phyloP scores from a whole-genome alignment of 306 rosid species.

The Purshia tridentata region DNA sequence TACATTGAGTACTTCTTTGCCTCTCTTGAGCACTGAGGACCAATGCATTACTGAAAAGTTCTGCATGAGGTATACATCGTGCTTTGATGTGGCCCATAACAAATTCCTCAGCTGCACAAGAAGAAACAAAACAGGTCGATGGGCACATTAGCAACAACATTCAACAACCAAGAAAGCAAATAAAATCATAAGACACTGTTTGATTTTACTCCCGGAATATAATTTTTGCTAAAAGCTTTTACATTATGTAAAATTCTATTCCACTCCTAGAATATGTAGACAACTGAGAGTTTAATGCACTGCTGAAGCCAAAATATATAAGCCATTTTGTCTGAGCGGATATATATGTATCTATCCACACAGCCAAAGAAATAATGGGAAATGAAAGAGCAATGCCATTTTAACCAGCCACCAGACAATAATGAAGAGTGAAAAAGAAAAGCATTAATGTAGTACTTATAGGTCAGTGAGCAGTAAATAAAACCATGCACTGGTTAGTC shows the following conservation, averaged over 20 bases:
- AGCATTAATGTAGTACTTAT: background rate
- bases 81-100: slow-evolving; percentile 94
- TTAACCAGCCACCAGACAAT: background rate
- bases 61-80: slow-evolving; percentile 92
- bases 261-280: background rate
- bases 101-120: slow-evolving; percentile 76
- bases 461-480: background rate
- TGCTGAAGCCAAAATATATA: background rate
- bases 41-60: slow-evolving; percentile 92
- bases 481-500: background rate
- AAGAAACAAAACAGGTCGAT: slow-evolving; percentile 21
- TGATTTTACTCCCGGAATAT: background rate
- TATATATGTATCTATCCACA: background rate
- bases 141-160: slow-evolving; percentile 30
- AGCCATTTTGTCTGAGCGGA: background rate
- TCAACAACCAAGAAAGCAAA: slow-evolving; percentile 2
- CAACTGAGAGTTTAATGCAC: background rate
- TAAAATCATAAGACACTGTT: background rate
- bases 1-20: slow-evolving; percentile 77
- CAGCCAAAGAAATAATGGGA: background rate
- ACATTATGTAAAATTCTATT: background rate
- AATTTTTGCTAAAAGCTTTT: background rate
- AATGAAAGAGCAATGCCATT: background rate
- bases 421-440: background rate
- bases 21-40: slow-evolving; percentile 65